phyloP scores from a whole-genome alignment of 83 land plant genomes.

The Picea abies region DNA sequence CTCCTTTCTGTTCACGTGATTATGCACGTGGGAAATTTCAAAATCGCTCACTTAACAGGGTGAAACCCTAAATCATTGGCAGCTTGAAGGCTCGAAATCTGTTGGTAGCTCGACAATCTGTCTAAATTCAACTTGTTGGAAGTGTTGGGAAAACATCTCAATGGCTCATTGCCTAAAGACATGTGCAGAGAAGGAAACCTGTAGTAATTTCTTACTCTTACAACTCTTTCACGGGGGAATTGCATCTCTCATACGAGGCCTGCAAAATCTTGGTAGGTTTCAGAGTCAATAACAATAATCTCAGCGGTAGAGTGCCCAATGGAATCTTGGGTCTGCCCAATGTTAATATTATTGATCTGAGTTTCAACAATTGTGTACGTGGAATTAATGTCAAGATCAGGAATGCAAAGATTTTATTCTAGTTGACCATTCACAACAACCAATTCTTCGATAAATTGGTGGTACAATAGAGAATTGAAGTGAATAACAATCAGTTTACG shows the following conservation, averaged over 20 bases:
- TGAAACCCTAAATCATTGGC: too few relatives aligned
- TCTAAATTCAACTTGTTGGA: conserved; percentile 4
- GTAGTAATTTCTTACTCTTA: conserved; percentile 7
- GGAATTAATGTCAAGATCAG: conserved; percentile 38
- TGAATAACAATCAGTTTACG: too few relatives aligned
- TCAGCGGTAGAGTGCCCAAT: conserved; percentile 49
- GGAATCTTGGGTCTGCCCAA: conserved; percentile 40
- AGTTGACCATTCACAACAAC: conserved; percentile 52
- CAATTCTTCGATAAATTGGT: conserved; percentile 24
- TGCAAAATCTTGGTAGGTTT: conserved; percentile 24
- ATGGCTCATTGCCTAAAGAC: conserved; percentile 15
- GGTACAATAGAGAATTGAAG: too few relatives aligned
- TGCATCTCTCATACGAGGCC: background rate
- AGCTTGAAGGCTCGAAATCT: too few relatives aligned
- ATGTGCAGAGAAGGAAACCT: conserved; percentile 18
- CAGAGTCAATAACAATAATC: conserved; percentile 50
- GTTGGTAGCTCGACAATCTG: background rate
- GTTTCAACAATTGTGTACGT: conserved; percentile 48
- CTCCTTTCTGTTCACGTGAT: too few relatives aligned
- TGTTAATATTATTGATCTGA: conserved; percentile 54
- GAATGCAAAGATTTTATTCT: conserved; percentile 29
- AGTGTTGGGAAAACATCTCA: conserved; percentile 3
- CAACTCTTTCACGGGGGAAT: conserved; percentile 52
- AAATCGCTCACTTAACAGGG: too few relatives aligned
- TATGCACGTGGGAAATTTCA: too few relatives aligned